These are phyloP conservation scores for Kwoniella newhampshirensis DNA, from an alignment of 768 basidiomycete species.

Conservation along the genomic window DNA sequence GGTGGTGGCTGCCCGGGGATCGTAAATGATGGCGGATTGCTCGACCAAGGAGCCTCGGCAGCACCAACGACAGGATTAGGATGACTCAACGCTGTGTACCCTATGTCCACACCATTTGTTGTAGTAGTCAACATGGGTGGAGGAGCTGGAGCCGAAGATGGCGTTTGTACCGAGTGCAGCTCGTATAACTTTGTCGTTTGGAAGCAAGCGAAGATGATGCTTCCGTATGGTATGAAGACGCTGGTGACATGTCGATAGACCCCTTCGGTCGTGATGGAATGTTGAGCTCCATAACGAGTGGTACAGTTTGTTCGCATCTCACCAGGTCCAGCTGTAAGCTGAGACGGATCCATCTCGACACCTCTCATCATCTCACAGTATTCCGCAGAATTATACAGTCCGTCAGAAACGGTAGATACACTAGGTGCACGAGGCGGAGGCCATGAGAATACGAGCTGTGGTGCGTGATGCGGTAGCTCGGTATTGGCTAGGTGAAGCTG, in stretches of 20 bases:
- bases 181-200: constrained; percentile 43
- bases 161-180: constrained; percentile 9
- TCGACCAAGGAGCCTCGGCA: not conserved
- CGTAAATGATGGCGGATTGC: not conserved
- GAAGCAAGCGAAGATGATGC: constrained; percentile 48
- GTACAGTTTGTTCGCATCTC: constrained; percentile 52
- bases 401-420: constrained; percentile 32
- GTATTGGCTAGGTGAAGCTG: constrained; percentile 41
- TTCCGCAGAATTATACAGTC: constrained; percentile 49
- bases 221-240: constrained; percentile 53
- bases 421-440: constrained; percentile 45
- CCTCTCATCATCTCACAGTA: constrained; percentile 48
- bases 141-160: not conserved
- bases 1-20: too few species aligned
- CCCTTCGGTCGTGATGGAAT: constrained; percentile 49
- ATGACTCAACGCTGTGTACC: not conserved
- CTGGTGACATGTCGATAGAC: constrained; percentile 46
- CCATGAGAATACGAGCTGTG: constrained; percentile 48
- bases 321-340: constrained; percentile 31
- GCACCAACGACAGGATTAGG: not conserved
- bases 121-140: too few species aligned
- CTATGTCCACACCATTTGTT: not conserved
- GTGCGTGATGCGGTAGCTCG: constrained; percentile 8
- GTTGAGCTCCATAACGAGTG: constrained; percentile 47
- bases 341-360: constrained; percentile 47